Evolutionary conservation across 495 filamentous ascomycete species (phyloP), one percentile per base, ranked within the genome.

Genomic region (Corynascus novoguineensis): DNA sequence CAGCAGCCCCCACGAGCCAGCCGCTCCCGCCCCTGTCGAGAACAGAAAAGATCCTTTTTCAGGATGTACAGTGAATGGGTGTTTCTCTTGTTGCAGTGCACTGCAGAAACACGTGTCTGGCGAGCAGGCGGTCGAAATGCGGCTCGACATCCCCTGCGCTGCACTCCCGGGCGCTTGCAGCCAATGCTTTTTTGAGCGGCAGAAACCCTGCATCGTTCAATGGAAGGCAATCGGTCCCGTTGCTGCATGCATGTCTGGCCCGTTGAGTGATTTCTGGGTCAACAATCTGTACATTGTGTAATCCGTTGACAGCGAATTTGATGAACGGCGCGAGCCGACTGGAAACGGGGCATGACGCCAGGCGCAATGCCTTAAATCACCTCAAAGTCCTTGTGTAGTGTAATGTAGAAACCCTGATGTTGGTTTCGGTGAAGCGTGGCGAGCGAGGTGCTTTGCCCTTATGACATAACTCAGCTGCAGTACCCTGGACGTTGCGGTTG

Each of bases 91-190:
- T 45, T 31, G 58, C 47, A 27, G 54, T 38, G 38, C 21, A 29
- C 52, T 44, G 41, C 47, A 28, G 21, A 48, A 48, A 69, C 65
- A 69, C 67, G 67, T 69, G 67, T 69, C 67, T 64, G 50, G 51
- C 65, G 56, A 57, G 60, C 60, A 68, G 48, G 53, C 62, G 35
- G 57, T 42, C 50, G 12, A n/a, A 50, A 49, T 42, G 48, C 50
- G 24, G 34, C n/a, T 58, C 8, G 21, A 31, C 3, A 19, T 17
- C 40, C 50, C 40, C 50, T 41, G 38, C 29, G 19, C 31, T 45
- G 44, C 54, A 49, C 34, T 37, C 31, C 21, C 40, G 53, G 53
- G 32, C 31, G 32, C 28, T 15, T 21, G 57, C 57, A 54, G 57
- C 55, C 55, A 58, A 46, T 34, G 17, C 48, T 5, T 15, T 22